These are phyloP conservation scores for Chimonanthus praecox DNA, from an alignment of 164 flowering plant genomes.

Conservation along the genomic window DNA sequence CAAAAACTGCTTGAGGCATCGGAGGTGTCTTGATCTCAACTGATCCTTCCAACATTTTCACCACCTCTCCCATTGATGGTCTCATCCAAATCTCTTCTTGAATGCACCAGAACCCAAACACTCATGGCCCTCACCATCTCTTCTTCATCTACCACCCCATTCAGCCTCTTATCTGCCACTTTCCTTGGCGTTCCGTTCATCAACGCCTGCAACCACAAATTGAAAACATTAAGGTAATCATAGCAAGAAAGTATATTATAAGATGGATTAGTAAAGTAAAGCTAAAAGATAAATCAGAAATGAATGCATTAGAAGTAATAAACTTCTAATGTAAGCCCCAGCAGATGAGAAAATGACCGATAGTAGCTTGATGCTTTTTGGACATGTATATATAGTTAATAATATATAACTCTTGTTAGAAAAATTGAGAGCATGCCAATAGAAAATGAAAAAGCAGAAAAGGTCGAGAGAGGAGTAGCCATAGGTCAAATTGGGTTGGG, in stretches of 20 bases:
- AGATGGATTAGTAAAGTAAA: not conserved
- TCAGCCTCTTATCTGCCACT: constrained; percentile 43
- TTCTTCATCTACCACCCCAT: constrained; percentile 58
- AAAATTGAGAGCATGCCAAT: too few species aligned
- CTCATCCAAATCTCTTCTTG: constrained; percentile 76
- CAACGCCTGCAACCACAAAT: constrained; percentile 44
- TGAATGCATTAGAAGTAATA: too few species aligned
- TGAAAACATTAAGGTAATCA: not conserved
- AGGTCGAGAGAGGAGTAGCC: too few species aligned
- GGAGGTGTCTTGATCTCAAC: constrained; percentile 56
- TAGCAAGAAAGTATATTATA: not conserved
- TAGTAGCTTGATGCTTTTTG: too few species aligned
- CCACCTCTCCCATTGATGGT: constrained; percentile 93
- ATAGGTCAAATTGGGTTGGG: too few species aligned
- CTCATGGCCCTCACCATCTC: constrained; percentile 59
- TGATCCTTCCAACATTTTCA: constrained; percentile 88
- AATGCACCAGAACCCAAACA: constrained; percentile 89
- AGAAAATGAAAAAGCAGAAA: too few species aligned
- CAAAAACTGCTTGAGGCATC: constrained; percentile 80
- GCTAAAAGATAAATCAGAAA: too few species aligned
- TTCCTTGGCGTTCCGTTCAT: constrained; percentile 44
- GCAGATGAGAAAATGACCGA: too few species aligned
- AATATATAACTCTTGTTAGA: too few species aligned
- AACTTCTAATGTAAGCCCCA: too few species aligned
- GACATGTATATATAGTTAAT: too few species aligned